These are phyloP conservation scores for Ganoderma lingzhi DNA, from an alignment of 1,284 basidiomycete genomes.

Conservation along the genomic window DNA sequence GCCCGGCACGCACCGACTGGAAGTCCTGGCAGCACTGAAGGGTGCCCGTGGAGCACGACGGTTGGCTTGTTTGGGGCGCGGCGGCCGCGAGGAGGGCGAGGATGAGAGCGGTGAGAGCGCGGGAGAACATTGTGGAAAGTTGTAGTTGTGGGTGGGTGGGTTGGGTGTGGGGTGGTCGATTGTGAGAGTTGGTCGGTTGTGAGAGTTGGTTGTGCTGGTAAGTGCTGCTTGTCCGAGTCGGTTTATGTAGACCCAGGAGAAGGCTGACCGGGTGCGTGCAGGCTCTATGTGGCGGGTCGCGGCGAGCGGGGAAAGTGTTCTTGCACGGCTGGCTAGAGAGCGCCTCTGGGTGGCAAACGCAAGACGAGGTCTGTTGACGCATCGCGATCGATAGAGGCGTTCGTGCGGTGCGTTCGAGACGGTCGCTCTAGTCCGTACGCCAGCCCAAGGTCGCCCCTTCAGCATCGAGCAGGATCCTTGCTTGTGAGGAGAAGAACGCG, in stretches of 20 bases:
- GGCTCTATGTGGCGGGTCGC: too few relatives aligned
- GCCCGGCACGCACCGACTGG: slow-evolving; percentile 9
- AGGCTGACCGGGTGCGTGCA: too few relatives aligned
- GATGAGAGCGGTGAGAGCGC: background rate
- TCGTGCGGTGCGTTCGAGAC: too few relatives aligned
- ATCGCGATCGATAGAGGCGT: too few relatives aligned
- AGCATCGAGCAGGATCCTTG: background rate
- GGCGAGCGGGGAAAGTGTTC: too few relatives aligned
- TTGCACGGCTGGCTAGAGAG: too few relatives aligned
- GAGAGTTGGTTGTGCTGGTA: too few relatives aligned
- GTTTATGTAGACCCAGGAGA: too few relatives aligned
- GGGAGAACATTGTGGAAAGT: background rate
- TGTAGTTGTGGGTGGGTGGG: background rate
- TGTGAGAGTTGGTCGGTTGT: background rate
- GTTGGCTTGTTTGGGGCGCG: background rate
- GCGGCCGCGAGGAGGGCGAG: slow-evolving; percentile 11
- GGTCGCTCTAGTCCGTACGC: too few relatives aligned
- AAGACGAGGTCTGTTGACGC: too few relatives aligned
- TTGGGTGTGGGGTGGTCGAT: background rate
- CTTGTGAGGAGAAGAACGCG: background rate
- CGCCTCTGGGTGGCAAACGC: too few relatives aligned
- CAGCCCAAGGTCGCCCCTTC: background rate
- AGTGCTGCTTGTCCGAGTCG: too few relatives aligned
- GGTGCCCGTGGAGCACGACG: slow-evolving; percentile 35
- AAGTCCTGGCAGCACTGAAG: slow-evolving; percentile 38